A percentile compares a stretch with the other conserved stretches of the same genome.
Evolutionary conservation across 192 early-diverging fungal species (phyloP).

Genomic region (Coemansia sp.): DNA sequence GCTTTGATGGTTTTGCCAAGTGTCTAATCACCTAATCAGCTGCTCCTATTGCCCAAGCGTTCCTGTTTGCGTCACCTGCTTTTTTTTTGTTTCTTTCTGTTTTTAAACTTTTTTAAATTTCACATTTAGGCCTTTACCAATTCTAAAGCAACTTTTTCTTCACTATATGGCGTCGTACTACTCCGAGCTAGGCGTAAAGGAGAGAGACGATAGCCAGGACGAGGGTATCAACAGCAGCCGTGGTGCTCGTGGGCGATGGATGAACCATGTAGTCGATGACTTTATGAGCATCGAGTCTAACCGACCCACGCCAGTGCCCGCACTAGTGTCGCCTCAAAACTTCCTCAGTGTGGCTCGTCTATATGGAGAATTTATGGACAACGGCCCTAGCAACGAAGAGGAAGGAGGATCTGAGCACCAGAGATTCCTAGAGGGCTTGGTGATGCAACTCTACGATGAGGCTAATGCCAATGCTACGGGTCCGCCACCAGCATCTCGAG

Average conservation of each 20-base stretch:
- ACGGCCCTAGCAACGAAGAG: constrained; percentile 9
- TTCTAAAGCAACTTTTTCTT: constrained; percentile 10
- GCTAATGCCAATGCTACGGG: constrained; percentile 36
- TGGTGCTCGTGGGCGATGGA: constrained; percentile 34
- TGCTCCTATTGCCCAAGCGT: too few relatives aligned
- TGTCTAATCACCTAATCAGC: not conserved
- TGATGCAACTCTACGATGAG: constrained; percentile 51
- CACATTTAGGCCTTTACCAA: constrained; percentile 1
- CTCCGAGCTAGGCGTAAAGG: constrained; percentile 39
- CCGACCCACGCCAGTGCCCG: constrained; percentile 42
- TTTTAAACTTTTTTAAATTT: not conserved
- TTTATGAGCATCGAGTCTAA: constrained; percentile 46
- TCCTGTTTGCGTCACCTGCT: constrained; percentile 15
- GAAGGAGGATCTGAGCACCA: constrained; percentile 32
- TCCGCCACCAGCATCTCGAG: constrained; percentile 52
- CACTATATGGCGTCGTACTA: constrained; percentile 48
- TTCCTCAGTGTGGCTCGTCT: constrained; percentile 42
- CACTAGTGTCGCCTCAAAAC: constrained; percentile 39
- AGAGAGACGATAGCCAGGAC: constrained; percentile 31
- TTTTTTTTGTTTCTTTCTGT: constrained; percentile 12
- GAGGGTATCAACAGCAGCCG: constrained; percentile 13
- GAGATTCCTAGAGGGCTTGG: constrained; percentile 43
- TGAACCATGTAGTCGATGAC: constrained; percentile 41
- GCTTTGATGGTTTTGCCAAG: not conserved
- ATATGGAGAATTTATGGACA: constrained; percentile 46